Percentiles rank a stretch among this genome's conserved stretches.
These are phyloP conservation scores for Cystobasidium tubakii DNA, from an alignment of 768 basidiomycete genomes.

Conservation along the genomic window DNA sequence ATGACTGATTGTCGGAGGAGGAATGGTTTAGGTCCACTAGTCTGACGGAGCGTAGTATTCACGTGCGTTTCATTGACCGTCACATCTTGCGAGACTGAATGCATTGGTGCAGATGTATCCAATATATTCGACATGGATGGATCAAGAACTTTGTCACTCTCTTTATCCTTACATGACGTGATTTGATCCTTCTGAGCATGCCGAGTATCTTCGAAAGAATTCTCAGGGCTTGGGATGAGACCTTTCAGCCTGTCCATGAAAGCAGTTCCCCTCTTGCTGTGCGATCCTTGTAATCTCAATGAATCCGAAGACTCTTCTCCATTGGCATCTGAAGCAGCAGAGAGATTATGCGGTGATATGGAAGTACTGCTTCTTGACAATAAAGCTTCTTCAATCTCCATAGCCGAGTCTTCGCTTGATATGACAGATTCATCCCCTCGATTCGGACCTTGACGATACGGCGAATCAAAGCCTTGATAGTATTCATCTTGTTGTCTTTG, in stretches of 20 bases:
- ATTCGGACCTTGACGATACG: background rate
- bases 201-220: background rate
- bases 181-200: background rate
- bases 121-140: conserved; percentile 26
- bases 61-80: background rate
- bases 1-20: conserved; percentile 17
- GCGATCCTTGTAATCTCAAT: conserved; percentile 9
- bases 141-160: background rate
- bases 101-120: conserved; percentile 25
- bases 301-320: conserved; percentile 20
- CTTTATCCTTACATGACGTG: background rate
- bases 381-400: conserved; percentile 27
- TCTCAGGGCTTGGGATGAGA: conserved; percentile 25
- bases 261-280: conserved; percentile 18
- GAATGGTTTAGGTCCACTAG: conserved; percentile 20
- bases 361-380: conserved; percentile 16
- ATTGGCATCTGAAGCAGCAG: background rate
- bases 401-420: background rate
- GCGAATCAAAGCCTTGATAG: background rate
- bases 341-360: conserved; percentile 12
- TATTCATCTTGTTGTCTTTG: conserved; percentile 17
- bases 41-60: background rate
- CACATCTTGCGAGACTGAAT: conserved; percentile 1
- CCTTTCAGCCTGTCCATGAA: conserved; percentile 27
- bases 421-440: background rate